Evolutionary conservation across 306 rosid species (phyloP), one percentile per base, ranked within the genome.

Genomic region (Quercus bicolor): DNA sequence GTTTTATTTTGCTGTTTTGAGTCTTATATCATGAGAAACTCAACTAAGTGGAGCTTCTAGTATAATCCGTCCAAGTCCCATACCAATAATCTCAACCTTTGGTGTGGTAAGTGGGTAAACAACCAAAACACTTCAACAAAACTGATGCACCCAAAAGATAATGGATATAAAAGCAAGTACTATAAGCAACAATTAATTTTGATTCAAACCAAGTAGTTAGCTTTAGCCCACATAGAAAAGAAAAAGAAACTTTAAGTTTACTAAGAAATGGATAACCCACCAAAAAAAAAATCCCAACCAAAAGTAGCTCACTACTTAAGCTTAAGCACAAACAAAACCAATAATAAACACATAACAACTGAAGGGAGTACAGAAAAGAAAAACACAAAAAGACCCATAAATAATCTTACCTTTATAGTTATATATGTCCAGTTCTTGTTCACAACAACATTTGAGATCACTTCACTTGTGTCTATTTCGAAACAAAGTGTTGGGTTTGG

Each of bases 251-350:
- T 66, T 77, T 56, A 24, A 77, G 24, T 45, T 23, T 21, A n/a
- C 74, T 3, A 73, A 11, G 56, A 43, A 28, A 40, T 37, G 56
- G 24, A 54, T 55, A 66, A 70, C 55, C 21, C 70, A 83, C 61
- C 16, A 1, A 64, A 71, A 75, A 65, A 77, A 77, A 72, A 77
- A 70, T 24, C 71, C 15, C 48, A 66, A 55, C 72, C 68, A 71
- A 79, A 82, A 81, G 33, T 56, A 80, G 31, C 20, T 48, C 16
- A 48, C 53, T 45, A 56, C 73, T 62, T 21, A 68, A 87, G 65
- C 68, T 81, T 62, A 55, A 82, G 56, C 31, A 73, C 56, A 80
- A 23, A 60, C 8, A 53, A 45, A 76, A n/a, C 68, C 4, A 53
- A 45, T 48, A 19, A 85, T 31, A 57, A 71, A 72, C 65, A 1